These are phyloP conservation scores for Solanum raphanifolium DNA, from an alignment of 257 asterid genomes.

Conservation along the genomic window DNA sequence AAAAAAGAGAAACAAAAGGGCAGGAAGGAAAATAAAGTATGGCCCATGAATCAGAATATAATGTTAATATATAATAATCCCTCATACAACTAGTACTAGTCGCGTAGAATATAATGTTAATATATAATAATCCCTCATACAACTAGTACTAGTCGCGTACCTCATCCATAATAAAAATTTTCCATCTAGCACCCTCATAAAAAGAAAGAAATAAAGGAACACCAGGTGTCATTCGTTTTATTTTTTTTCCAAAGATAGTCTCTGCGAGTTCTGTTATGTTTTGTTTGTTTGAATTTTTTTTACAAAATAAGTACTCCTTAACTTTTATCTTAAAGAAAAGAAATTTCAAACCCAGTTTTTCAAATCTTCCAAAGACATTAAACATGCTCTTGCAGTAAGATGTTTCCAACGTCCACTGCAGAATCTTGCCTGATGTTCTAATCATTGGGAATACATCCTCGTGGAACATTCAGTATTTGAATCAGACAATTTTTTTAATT, in stretches of 20 bases:
- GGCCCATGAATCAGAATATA: too few species aligned
- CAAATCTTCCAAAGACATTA: background rate
- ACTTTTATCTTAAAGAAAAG: background rate
- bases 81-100: too few species aligned
- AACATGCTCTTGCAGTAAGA: background rate
- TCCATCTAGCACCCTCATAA: too few species aligned
- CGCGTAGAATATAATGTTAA: too few species aligned
- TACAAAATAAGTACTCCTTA: background rate
- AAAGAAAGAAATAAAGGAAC: too few species aligned
- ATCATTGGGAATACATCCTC: background rate
- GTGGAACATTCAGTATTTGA: background rate
- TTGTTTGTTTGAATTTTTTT: background rate
- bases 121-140: too few species aligned
- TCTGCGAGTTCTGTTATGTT: background rate
- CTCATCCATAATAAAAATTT: too few species aligned
- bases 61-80: too few species aligned
- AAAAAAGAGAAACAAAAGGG: too few species aligned
- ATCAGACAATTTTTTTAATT: background rate
- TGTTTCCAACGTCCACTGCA: background rate
- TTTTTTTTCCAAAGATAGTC: background rate
- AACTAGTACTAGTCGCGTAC: too few species aligned
- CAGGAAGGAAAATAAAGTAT: too few species aligned
- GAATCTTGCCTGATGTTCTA: background rate
- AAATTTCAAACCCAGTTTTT: background rate
- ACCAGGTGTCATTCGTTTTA: background rate